phyloP scores from a whole-genome alignment of 2,329 filamentous ascomycete species.

The Alternaria arbusti region DNA sequence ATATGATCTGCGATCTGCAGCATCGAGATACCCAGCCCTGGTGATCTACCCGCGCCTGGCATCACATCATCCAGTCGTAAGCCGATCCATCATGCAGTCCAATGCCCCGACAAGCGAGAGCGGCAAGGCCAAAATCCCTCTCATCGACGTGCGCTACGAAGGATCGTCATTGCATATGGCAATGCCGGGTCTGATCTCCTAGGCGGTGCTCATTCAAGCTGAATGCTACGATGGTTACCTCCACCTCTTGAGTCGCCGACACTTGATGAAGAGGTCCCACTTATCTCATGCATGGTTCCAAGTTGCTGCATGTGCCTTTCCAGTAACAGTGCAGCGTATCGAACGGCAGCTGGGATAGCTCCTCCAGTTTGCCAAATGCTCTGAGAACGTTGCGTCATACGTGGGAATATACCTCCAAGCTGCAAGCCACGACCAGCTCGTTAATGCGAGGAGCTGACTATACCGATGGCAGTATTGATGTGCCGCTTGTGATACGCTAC shows the following conservation, averaged over 20 bases:
- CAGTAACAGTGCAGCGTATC: neutral
- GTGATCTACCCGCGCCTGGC: slow-evolving; percentile 13
- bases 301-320: slow-evolving; percentile 6
- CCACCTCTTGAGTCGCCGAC: slow-evolving; percentile 13
- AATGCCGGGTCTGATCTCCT: neutral
- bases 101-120: neutral
- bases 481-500: neutral
- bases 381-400: slow-evolving; percentile 4
- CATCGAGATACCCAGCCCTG: slow-evolving; percentile 5
- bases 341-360: neutral
- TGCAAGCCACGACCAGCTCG: neutral
- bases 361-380: neutral
- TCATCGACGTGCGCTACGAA: neutral
- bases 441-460: neutral
- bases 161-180: neutral
- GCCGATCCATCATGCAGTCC: neutral
- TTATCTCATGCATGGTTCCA: neutral
- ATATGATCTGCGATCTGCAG: slow-evolving; percentile 11
- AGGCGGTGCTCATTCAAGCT: slow-evolving; percentile 3
- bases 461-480: neutral
- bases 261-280: neutral
- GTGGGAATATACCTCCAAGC: neutral
- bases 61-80: slow-evolving; percentile 3
- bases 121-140: neutral
- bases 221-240: neutral